These are phyloP conservation scores for Strigomonas galati DNA, from an alignment of 208 protist genomes.

Conservation along the genomic window DNA sequence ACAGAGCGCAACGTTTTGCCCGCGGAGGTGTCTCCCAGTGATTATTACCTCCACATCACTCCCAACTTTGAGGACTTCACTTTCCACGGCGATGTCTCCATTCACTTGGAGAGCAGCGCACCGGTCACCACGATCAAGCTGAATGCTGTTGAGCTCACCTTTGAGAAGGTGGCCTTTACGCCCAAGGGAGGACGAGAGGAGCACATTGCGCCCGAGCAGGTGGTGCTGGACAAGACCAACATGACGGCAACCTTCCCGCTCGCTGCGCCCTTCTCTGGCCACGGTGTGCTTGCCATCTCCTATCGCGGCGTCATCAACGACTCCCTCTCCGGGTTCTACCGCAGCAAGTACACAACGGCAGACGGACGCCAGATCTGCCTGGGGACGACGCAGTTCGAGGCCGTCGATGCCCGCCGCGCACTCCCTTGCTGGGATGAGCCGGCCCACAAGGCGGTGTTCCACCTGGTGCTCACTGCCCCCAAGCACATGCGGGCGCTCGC, in stretches of 20 bases:
- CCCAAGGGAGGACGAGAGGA: not conserved
- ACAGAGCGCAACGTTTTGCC: conserved; percentile 53
- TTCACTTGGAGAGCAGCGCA: conserved; percentile 28
- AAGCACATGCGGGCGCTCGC: conserved; percentile 67
- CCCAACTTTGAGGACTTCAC: conserved; percentile 62
- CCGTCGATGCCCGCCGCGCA: conserved; percentile 88
- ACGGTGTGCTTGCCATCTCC: conserved; percentile 53
- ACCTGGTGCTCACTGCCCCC: conserved; percentile 80
- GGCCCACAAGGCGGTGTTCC: conserved; percentile 92
- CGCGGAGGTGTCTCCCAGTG: conserved; percentile 32
- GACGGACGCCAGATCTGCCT: conserved; percentile 63
- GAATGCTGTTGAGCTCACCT: conserved; percentile 57
- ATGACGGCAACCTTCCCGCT: conserved; percentile 33
- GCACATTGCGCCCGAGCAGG: conserved; percentile 10
- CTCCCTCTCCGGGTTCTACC: conserved; percentile 92
- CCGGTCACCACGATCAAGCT: conserved; percentile 47
- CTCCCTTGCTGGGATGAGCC: conserved; percentile 97
- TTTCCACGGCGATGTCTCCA: conserved; percentile 59
- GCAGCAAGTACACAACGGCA: conserved; percentile 76
- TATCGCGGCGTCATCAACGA: conserved; percentile 92
- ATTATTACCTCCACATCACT: conserved; percentile 61
- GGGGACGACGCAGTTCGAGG: conserved; percentile 91
- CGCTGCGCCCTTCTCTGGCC: conserved; percentile 19
- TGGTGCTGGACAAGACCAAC: conserved; percentile 27
- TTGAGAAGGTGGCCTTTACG: conserved; percentile 14